Base-by-base conservation (phyloP, 2,329 filamentous ascomycete genomes). In the Aspergillus arachidicola region DNA sequence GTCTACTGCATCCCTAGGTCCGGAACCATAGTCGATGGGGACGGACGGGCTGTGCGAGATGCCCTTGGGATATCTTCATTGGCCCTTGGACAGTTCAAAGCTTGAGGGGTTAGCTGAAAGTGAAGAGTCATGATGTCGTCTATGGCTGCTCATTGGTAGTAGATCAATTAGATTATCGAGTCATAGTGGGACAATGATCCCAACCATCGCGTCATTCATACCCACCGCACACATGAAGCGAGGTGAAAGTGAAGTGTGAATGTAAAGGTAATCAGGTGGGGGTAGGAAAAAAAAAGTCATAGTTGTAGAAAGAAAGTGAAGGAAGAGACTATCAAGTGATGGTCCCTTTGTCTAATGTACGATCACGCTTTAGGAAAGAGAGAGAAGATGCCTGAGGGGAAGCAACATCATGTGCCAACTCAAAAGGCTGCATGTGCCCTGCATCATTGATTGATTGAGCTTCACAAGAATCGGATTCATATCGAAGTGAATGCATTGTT, bases 141-240 rank as follows among this genome's bases (percentile, higher is more conserved):
- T 46, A 51, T 38, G 53, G 23, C 30, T 61, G 58, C 53, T 66
- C 64, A 71, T 71, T 70, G 67, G 68, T 57, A 69, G 64, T 19
- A 58, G 41, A 28, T 41, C 59, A 57, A 32, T 30, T 43, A 48
- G 34, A 53, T 34, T 34, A 34, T 36, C 34, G 57, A 56, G 57
- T 66, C 64, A 58, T 57, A 43, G 56, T 45, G 58, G 56, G 61
- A 63, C 58, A 56, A 41, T 38, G 14, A 34, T 58, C 57, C 61
- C 62, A 59, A 48, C 46, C 30, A 63, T 64, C 48, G 62, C 65
- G 48, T 59, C 48, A 61, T 58, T 54, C 16, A 41, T 41, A 41
- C 38, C 38, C 38, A 41, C 38, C 6, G 14, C 14, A 16, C 30
- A 50, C 11, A 34, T 32, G 12, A 28, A 32, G 19, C 21, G 41